Evolutionary conservation across 768 basidiomycete genomes (phyloP), one percentile per base, ranked within the genome.

Genomic region (Phanerochaete carnosa): DNA sequence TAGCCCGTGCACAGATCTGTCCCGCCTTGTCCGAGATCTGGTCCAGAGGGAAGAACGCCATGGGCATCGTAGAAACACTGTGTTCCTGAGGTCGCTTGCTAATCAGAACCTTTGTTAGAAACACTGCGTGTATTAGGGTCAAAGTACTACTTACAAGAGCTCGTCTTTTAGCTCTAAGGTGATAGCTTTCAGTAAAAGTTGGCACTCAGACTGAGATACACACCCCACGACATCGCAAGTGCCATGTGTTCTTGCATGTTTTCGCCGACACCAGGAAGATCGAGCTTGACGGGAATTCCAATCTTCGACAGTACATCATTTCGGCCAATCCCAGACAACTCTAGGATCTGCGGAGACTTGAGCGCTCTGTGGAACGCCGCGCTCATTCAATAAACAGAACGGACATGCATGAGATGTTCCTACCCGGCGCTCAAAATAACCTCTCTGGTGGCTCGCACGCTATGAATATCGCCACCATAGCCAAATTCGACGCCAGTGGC

Each of bases 241-340:
- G 66, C 62, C 1, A 67, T 30, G 55, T 82, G 79, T 60, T 83
- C 79, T 65, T 81, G 80, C 52, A 79, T 63, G 66, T 79, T 81
- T 69, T 75, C 74, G 26, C 81, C 82, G 30, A 84, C 82, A 35
- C 74, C 73, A 2, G 81, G 80, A 4, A 82, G 74, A 49, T 80
- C 76, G 22, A 80, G 57, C 46, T 70, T 64, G 26, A 70, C 65
- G 1, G 70, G 62, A 56, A 84, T 73, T 4, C 72, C 73, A 33
- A 77, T 65, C 3, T 53, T 63, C n/a, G 69, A 61, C 30, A 79
- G 70, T 37, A 75, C 57, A 7, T 64, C 66, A 25, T 63, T 62
- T 45, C 77, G 69, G 35, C 82, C 82, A 56, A 84, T 78, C 26
- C 82, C 82, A 19, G 77, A 78, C 5, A 81, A 72, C 66, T 82